Conservation (phyloP, 257 asterid species). For the Solanum sitiens region DNA sequence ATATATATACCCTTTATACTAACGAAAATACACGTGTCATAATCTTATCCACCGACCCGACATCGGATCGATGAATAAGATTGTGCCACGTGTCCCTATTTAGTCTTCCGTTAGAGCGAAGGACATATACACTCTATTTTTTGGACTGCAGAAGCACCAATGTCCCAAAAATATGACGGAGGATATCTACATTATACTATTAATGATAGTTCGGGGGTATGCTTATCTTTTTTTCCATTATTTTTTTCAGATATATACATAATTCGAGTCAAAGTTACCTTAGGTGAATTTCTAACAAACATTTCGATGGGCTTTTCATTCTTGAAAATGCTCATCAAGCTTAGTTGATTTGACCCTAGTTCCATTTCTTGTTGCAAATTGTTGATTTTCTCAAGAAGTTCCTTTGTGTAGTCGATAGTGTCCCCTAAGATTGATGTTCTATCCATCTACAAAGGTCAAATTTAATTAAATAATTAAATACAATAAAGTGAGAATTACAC, state of each 20-base stretch:
- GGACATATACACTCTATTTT: no score
- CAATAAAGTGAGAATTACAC: background rate
- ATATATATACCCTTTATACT: no score
- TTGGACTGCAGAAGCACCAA: no score
- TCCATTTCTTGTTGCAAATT: constrained; percentile 45
- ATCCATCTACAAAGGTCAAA: constrained; percentile 49
- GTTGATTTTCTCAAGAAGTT: constrained; percentile 47
- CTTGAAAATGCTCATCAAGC: constrained; percentile 26
- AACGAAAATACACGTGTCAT: no score
- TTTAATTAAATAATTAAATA: background rate
- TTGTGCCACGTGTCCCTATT: no score
- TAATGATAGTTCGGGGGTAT: no score
- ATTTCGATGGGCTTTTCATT: constrained; percentile 46
- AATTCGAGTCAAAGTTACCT: constrained; percentile 18
- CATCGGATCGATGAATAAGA: no score
- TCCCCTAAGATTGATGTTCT: constrained; percentile 80
- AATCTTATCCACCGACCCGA: no score
- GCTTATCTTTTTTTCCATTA: no score
- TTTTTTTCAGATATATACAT: background rate
- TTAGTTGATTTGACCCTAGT: constrained; percentile 20
- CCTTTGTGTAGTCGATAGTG: constrained; percentile 73
- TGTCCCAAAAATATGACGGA: no score
- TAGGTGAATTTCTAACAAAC: constrained; percentile 53
- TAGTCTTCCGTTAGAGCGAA: no score
- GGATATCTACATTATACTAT: no score